phyloP scores from a whole-genome alignment of 805 yeast species.

The Lachancea waltii region DNA sequence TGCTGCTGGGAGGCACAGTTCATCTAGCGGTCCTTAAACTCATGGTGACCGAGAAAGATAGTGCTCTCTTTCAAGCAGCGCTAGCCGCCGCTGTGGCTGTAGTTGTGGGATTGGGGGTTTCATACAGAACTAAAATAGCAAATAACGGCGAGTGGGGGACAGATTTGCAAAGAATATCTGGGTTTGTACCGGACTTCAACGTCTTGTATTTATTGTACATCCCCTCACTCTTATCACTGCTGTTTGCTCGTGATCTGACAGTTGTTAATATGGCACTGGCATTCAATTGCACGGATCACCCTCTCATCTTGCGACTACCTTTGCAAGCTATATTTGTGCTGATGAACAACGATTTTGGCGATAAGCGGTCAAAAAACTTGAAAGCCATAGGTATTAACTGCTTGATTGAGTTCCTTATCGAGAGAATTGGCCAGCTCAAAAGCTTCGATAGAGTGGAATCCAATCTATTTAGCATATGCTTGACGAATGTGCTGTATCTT shows the following conservation, averaged over 20 bases:
- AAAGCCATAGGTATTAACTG: slow-evolving; percentile 25
- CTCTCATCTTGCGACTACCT: slow-evolving; percentile 17
- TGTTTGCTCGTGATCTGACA: slow-evolving; percentile 22
- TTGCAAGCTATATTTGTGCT: slow-evolving; percentile 21
- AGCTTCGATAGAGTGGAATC: slow-evolving; percentile 36
- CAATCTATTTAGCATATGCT: slow-evolving; percentile 33
- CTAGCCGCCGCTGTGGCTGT: slow-evolving; percentile 18
- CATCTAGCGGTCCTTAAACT: slow-evolving; percentile 20
- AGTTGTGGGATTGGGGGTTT: slow-evolving; percentile 17
- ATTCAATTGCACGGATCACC: slow-evolving; percentile 26
- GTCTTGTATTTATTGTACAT: slow-evolving; percentile 31
- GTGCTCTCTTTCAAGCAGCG: slow-evolving; percentile 20
- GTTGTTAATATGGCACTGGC: slow-evolving; percentile 30
- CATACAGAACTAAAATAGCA: slow-evolving; percentile 10
- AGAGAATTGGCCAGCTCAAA: slow-evolving; percentile 30
- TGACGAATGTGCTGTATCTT: slow-evolving; percentile 33
- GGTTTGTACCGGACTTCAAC: slow-evolving; percentile 30
- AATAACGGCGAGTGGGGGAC: slow-evolving; percentile 5
- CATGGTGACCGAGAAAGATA: slow-evolving; percentile 11
- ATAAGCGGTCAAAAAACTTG: slow-evolving; percentile 11
- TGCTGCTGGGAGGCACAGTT: slow-evolving; percentile 19
- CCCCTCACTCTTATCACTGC: slow-evolving; percentile 29
- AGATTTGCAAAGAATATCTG: neutral
- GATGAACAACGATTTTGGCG: slow-evolving; percentile 19
- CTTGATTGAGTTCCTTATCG: slow-evolving; percentile 22